A percentile compares a stretch with the other conserved stretches of the same genome.
These are phyloP conservation scores for Ustilago crameri DNA, from an alignment of 1,284 basidiomycete species.

Conservation along the genomic window DNA sequence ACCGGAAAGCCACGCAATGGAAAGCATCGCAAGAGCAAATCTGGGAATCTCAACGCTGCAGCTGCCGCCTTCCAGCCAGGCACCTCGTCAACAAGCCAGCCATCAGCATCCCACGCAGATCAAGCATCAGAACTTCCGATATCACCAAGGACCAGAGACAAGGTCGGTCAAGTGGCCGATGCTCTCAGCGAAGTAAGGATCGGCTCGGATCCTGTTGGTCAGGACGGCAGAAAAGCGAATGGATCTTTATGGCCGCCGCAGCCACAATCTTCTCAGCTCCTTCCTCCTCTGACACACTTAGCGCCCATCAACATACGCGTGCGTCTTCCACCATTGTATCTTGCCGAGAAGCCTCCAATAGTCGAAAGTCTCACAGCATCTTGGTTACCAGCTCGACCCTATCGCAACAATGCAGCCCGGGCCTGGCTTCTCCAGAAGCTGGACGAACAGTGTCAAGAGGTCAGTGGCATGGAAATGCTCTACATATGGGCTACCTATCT, in stretches of 20 bases:
- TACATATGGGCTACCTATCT: constrained; percentile 43
- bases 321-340: constrained; percentile 32
- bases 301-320: constrained; percentile 33
- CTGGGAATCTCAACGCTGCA: constrained; percentile 15
- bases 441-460: constrained; percentile 27
- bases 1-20: constrained; percentile 1
- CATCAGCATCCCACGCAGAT: background rate
- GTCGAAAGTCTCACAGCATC: constrained; percentile 29
- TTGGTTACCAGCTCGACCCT: constrained; percentile 19
- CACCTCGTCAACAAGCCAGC: background rate
- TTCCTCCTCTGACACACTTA: constrained; percentile 24
- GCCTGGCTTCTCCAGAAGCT: constrained; percentile 31
- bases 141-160: no score
- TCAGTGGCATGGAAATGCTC: constrained; percentile 37
- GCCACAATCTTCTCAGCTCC: constrained; percentile 3
- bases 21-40: background rate
- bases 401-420: background rate
- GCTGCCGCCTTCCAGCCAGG: constrained; percentile 26
- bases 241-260: background rate
- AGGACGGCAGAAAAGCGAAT: background rate
- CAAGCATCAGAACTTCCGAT: background rate
- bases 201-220: background rate
- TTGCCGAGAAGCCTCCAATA: constrained; percentile 18
- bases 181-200: constrained; percentile 7
- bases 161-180: background rate